Percentiles rank a stretch among this genome's conserved stretches.
These are phyloP conservation scores for Penicillium soppii DNA, from an alignment of 495 filamentous ascomycete genomes.

Conservation along the genomic window DNA sequence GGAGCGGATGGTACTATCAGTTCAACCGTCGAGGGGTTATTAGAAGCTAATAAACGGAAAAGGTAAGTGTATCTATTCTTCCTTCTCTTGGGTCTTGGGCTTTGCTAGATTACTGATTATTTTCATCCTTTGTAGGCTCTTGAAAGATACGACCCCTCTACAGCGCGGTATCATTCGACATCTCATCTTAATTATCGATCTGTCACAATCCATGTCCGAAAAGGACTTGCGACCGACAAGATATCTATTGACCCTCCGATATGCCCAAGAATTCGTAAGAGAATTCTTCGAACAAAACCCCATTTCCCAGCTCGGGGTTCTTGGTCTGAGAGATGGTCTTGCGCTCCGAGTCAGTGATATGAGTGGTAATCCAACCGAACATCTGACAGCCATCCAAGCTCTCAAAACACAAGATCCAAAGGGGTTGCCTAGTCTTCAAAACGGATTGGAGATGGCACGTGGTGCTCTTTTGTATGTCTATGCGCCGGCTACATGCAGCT, in stretches of 20 bases:
- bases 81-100: not conserved
- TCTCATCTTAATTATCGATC: constrained; percentile 86
- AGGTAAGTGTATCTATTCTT: constrained; percentile 47
- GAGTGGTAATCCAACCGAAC: constrained; percentile 85
- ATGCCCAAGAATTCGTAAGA: constrained; percentile 81
- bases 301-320: constrained; percentile 89
- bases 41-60: constrained; percentile 73
- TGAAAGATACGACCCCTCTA: constrained; percentile 89
- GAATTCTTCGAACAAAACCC: constrained; percentile 99
- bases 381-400: constrained; percentile 72
- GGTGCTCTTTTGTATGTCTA: constrained; percentile 74
- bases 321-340: constrained; percentile 89
- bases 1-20: constrained; percentile 73
- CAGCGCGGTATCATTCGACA: constrained; percentile 97
- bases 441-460: constrained; percentile 91
- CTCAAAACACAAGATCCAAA: constrained; percentile 77
- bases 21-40: constrained; percentile 63
- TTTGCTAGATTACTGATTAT: constrained; percentile 7
- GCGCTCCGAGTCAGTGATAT: constrained; percentile 83
- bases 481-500: not conserved
- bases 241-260: constrained; percentile 77
- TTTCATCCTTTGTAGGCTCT: constrained; percentile 50
- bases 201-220: constrained; percentile 89
- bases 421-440: constrained; percentile 88
- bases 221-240: constrained; percentile 90